Evolutionary conservation across 1,284 basidiomycete genomes (phyloP), one percentile per base, ranked within the genome.

Genomic region (Leccinum angustisporum): DNA sequence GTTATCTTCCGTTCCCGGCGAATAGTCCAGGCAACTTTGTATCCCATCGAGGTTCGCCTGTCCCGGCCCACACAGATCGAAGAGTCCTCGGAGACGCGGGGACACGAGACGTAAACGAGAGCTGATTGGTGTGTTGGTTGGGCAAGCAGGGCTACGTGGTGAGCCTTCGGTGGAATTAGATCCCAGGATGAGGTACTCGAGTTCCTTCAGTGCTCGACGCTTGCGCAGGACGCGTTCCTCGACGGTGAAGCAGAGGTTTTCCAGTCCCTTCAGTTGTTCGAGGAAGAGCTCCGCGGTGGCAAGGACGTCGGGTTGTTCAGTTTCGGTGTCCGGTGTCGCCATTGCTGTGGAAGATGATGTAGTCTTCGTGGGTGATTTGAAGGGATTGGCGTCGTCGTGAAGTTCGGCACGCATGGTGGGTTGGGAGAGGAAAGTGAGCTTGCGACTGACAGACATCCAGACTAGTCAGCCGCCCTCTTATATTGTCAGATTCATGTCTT

Each of bases 1-100:
- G 40, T 62, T 38, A 1, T 54, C 59, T n/a, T 59, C 54, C 4
- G 5, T 14, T 27, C 67, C 68, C 2, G 71, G 63, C 30, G 70
- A 73, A 53, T 76, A 72, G 34, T 72, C 73, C 1, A 69, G 38
- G 31, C 65, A 60, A 18, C 56, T 75, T 40, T 75, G 74, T 14
- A 57, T 63, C 7, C 64, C 54, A 51, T 73, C 64, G 34, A 62
- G 36, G 54, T 72, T 72, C 31, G 50, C 58, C 30, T 63, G 65
- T 5, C 72, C 70, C 2, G 71, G 71, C 18, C 72, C 71, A 16
- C 34, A 68, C 14, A 72, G 25, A 46, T 73, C 74, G 38, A 75
- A 76, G 57, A 72, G 68, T 13, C 74, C 73, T 10, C 64, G 71
- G 51, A 73, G 72, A 30, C 74, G 71, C 31, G 71, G 72, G 7